phyloP scores from a whole-genome alignment of 2,329 filamentous ascomycete genomes.

The Penicillium carneum region DNA sequence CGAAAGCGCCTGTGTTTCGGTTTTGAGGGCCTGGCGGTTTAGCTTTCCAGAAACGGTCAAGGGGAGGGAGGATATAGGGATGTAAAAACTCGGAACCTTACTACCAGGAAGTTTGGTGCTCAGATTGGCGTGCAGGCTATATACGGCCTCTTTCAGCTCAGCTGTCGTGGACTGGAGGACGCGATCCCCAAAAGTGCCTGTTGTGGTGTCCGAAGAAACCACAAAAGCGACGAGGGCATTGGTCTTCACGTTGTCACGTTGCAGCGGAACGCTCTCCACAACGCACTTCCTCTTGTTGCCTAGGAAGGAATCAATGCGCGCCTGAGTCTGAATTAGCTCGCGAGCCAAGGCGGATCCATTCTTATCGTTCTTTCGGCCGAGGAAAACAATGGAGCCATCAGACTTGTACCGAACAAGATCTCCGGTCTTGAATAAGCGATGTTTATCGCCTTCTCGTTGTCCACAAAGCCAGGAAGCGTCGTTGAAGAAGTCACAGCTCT shows the following conservation, averaged over 20 bases:
- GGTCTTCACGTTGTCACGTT: constrained; percentile 1
- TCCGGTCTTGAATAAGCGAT: constrained; percentile 47
- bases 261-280: constrained; percentile 28
- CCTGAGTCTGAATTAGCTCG: constrained; percentile 23
- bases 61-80: constrained; percentile 45
- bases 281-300: constrained; percentile 30
- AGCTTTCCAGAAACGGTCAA: constrained; percentile 44
- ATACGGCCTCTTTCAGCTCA: constrained; percentile 24
- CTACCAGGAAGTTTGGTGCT: constrained; percentile 38
- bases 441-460: constrained; percentile 31
- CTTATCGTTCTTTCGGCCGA: constrained; percentile 41
- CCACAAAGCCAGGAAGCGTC: constrained; percentile 39
- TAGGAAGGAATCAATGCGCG: constrained; percentile 24
- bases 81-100: constrained; percentile 48
- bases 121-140: constrained; percentile 34
- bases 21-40: constrained; percentile 36
- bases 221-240: constrained; percentile 35
- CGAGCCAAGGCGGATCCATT: constrained; percentile 2
- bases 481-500: constrained; percentile 60
- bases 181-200: not conserved
- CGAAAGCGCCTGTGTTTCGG: constrained; percentile 25
- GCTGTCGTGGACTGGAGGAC: constrained; percentile 26
- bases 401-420: constrained; percentile 50
- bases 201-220: constrained; percentile 12
- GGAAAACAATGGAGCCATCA: constrained; percentile 44